phyloP scores from a whole-genome alignment of 2,329 filamentous ascomycete genomes.

The Huntiella bhutanensis region DNA sequence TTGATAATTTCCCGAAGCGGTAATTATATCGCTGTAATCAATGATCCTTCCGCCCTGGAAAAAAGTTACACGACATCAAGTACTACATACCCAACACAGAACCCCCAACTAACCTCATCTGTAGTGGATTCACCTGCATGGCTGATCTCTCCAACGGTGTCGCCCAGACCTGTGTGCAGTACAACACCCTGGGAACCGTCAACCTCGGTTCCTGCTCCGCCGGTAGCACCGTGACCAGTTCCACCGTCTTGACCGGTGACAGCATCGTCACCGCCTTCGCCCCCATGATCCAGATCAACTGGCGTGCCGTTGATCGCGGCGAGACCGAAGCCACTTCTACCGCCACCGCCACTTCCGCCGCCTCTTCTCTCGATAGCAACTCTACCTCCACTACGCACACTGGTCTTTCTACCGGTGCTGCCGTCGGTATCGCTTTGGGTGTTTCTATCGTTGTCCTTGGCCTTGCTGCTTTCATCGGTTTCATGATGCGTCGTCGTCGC shows the following conservation, averaged over 20 bases:
- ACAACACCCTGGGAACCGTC: conserved; percentile 12
- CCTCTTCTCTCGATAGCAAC: neutral
- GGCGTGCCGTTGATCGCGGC: conserved; percentile 14
- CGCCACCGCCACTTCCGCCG: neutral
- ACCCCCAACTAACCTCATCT: neutral
- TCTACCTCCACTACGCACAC: conserved; percentile 2
- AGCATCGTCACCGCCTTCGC: conserved; percentile 12
- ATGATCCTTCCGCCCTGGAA: no score
- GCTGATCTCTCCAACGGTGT: conserved; percentile 14
- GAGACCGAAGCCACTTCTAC: conserved; percentile 5
- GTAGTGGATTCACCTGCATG: conserved; percentile 13
- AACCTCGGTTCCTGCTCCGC: conserved; percentile 9
- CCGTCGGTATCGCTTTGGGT: conserved; percentile 14
- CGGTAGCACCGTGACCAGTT: conserved; percentile 4
- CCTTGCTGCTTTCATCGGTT: conserved; percentile 5
- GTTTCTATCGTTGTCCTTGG: conserved; percentile 10
- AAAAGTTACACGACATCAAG: no score
- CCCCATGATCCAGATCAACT: conserved; percentile 18
- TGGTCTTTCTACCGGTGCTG: conserved; percentile 10
- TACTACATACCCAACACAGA: neutral
- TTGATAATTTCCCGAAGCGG: no score
- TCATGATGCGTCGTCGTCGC: conserved; percentile 5
- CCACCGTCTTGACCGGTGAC: conserved; percentile 5
- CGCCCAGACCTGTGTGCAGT: conserved; percentile 11
- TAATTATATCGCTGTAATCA: no score